phyloP scores from a whole-genome alignment of 2,329 filamentous ascomycete species.

The Cercospora canescens region DNA sequence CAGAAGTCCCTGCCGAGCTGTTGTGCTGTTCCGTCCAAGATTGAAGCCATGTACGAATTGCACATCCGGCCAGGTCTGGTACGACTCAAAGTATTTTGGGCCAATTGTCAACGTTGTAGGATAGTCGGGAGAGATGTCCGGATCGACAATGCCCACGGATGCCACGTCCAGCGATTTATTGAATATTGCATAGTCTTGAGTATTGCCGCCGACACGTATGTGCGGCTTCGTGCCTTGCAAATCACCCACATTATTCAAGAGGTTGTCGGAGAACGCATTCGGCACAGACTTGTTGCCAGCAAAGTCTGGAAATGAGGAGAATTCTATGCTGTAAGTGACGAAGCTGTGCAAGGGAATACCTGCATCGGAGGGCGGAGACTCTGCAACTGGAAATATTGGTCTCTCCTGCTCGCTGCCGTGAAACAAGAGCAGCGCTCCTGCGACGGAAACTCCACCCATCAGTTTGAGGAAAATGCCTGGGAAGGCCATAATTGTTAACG shows the following conservation, averaged over 20 bases:
- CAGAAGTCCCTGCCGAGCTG: slow-evolving; percentile 53
- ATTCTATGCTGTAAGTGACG: slow-evolving; percentile 55
- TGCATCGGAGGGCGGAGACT: slow-evolving; percentile 23
- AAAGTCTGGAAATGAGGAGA: slow-evolving; percentile 55
- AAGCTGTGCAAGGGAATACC: slow-evolving; percentile 45
- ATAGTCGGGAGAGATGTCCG: slow-evolving; percentile 56
- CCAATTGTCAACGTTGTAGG: slow-evolving; percentile 62
- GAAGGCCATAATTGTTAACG: not conserved
- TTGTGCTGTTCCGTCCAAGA: slow-evolving; percentile 53
- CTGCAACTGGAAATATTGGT: not conserved
- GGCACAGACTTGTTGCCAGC: slow-evolving; percentile 56
- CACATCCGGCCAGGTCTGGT: slow-evolving; percentile 56
- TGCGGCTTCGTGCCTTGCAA: slow-evolving; percentile 59
- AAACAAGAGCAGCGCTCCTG: slow-evolving; percentile 50
- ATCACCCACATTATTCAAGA: slow-evolving; percentile 58
- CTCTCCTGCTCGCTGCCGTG: not conserved
- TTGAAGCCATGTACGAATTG: slow-evolving; percentile 66
- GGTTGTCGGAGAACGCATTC: slow-evolving; percentile 61
- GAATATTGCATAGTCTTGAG: slow-evolving; percentile 65
- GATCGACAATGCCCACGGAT: slow-evolving; percentile 55
- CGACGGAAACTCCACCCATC: not conserved
- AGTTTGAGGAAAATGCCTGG: not conserved
- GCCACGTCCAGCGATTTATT: slow-evolving; percentile 53
- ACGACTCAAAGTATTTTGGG: slow-evolving; percentile 64
- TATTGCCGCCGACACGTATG: slow-evolving; percentile 66